Evolutionary conservation across 2,329 filamentous ascomycete species (phyloP).

Genomic region (Sporothrix curviconia): DNA sequence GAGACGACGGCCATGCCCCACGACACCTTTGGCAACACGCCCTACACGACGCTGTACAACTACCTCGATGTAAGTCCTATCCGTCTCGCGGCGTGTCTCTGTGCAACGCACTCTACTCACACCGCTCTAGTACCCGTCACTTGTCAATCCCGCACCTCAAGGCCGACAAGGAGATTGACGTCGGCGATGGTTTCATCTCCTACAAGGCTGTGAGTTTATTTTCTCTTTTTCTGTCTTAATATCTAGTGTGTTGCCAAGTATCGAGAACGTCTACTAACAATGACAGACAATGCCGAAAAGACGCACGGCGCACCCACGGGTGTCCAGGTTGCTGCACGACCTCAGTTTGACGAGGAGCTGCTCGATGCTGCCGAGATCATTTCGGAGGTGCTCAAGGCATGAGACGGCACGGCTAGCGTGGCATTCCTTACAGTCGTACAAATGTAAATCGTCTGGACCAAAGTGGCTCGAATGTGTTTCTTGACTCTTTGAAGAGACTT

Average conservation of each 20-base stretch:
- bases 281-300: neutral
- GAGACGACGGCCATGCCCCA: slow-evolving; percentile 8
- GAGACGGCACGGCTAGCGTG: too few relatives aligned
- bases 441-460: too few relatives aligned
- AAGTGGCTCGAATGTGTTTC: too few relatives aligned
- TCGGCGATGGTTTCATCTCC: neutral
- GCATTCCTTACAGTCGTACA: too few relatives aligned
- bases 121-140: neutral
- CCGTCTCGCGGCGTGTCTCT: too few relatives aligned
- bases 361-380: neutral
- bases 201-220: slow-evolving; percentile 1
- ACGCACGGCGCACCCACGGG: neutral
- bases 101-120: too few relatives aligned
- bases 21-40: slow-evolving; percentile 1
- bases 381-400: neutral
- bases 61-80: neutral
- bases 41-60: neutral
- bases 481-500: too few relatives aligned
- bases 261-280: neutral
- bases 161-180: slow-evolving; percentile 1
- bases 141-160: slow-evolving; percentile 1
- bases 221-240: neutral
- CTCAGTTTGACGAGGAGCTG: neutral
- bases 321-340: neutral
- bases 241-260: neutral